These are phyloP conservation scores for Chiua virens DNA, from an alignment of 768 basidiomycete genomes.

Conservation along the genomic window DNA sequence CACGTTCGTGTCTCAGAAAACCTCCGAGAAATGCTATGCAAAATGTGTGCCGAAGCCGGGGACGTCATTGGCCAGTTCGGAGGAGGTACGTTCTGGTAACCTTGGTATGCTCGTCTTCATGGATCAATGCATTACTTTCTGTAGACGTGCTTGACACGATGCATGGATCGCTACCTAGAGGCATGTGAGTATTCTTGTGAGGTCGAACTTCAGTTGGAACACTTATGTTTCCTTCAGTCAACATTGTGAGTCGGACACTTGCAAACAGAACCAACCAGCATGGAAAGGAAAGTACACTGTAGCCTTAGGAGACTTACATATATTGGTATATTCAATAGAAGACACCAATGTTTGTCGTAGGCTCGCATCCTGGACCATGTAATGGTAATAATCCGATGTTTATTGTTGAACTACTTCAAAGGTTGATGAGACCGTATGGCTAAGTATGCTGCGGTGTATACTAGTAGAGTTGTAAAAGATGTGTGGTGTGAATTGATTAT, in stretches of 20 bases:
- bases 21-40: slow-evolving; percentile 72
- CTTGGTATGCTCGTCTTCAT: neutral
- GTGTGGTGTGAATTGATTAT: slow-evolving; percentile 5
- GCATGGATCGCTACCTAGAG: slow-evolving; percentile 82
- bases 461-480: slow-evolving; percentile 18
- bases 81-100: slow-evolving; percentile 53
- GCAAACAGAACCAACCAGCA: slow-evolving; percentile 46
- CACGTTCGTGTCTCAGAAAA: slow-evolving; percentile 50
- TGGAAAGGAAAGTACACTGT: slow-evolving; percentile 18
- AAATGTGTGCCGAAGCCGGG: slow-evolving; percentile 81
- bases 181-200: slow-evolving; percentile 58
- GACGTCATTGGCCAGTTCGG: slow-evolving; percentile 62
- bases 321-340: neutral
- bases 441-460: slow-evolving; percentile 15
- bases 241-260: slow-evolving; percentile 74
- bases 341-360: neutral
- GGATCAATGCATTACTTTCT: neutral
- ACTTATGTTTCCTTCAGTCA: slow-evolving; percentile 48
- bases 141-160: slow-evolving; percentile 73
- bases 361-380: neutral
- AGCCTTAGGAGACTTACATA: neutral
- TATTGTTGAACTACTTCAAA: slow-evolving; percentile 17
- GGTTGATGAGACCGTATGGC: neutral
- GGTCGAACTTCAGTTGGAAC: slow-evolving; percentile 1
- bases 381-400: slow-evolving; percentile 6